A percentile compares a stretch with the other conserved stretches of the same genome.
phyloP scores from a whole-genome alignment of 164 flowering plant genomes.

The Aristolochia contorta region DNA sequence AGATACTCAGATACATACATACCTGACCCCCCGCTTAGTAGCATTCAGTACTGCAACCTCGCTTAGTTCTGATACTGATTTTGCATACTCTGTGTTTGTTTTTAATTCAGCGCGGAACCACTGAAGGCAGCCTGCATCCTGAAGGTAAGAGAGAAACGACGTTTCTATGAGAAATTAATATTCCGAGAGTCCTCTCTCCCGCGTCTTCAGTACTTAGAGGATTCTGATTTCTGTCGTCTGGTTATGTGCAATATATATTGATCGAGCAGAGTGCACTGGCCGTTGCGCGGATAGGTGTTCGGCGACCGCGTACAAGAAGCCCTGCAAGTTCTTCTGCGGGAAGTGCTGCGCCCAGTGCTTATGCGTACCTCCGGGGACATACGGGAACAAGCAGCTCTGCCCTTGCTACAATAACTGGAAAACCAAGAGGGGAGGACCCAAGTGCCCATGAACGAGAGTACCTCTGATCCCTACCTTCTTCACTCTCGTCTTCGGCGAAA shows the following conservation, averaged over 20 bases:
- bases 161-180: too few species aligned
- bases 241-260: too few species aligned
- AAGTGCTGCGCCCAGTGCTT: slow-evolving; percentile 22
- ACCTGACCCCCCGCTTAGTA: not conserved
- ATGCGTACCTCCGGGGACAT: slow-evolving; percentile 22
- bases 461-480: too few species aligned
- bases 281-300: slow-evolving; percentile 15
- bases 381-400: slow-evolving; percentile 23
- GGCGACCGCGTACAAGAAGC: slow-evolving; percentile 20
- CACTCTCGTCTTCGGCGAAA: too few species aligned
- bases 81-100: not conserved
- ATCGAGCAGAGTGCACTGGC: slow-evolving; percentile 15
- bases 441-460: slow-evolving; percentile 18
- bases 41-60: too few species aligned
- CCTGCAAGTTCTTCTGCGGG: slow-evolving; percentile 22
- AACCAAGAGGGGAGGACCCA: slow-evolving; percentile 24
- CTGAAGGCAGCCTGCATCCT: slow-evolving; percentile 23
- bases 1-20: too few species aligned
- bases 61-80: not conserved
- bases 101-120: slow-evolving; percentile 16
- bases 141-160: slow-evolving; percentile 18
- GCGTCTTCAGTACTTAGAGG: too few species aligned
- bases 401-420: slow-evolving; percentile 26
- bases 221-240: not conserved
- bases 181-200: too few species aligned